Evolutionary conservation across 2,329 filamentous ascomycete species (phyloP).

Genomic region (Fusarium cyanostomum): DNA sequence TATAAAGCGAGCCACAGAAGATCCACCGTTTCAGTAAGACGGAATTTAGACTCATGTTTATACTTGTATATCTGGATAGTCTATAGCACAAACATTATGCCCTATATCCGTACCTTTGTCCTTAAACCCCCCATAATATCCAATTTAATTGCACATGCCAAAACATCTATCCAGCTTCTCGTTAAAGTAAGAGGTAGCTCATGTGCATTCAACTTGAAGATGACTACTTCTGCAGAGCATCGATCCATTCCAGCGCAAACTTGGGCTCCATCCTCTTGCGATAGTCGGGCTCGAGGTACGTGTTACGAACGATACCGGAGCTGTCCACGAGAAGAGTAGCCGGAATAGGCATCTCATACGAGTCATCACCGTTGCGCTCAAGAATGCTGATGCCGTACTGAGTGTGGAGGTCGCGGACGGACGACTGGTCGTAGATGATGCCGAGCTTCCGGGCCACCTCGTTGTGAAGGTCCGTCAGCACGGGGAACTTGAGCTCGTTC

Average conservation of each 20-base stretch:
- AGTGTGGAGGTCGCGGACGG: slow-evolving; percentile 38
- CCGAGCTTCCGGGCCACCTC: slow-evolving; percentile 49
- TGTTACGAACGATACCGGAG: slow-evolving; percentile 49
- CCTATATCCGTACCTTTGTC: background rate
- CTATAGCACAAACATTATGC: no score
- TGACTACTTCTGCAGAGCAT: slow-evolving; percentile 24
- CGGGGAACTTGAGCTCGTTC: slow-evolving; percentile 51
- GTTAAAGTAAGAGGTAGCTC: background rate
- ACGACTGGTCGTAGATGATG: slow-evolving; percentile 49
- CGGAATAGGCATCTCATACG: slow-evolving; percentile 51
- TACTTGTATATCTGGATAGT: no score
- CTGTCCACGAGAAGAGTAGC: slow-evolving; percentile 51
- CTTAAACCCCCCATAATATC: background rate
- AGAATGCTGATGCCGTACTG: slow-evolving; percentile 45
- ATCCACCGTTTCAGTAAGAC: no score
- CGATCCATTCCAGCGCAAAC: slow-evolving; percentile 48
- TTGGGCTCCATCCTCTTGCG: slow-evolving; percentile 50
- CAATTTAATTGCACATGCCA: no score
- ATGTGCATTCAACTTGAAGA: background rate
- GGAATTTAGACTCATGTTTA: no score
- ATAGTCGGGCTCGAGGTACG: slow-evolving; percentile 50
- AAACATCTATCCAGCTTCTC: no score
- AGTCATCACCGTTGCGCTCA: slow-evolving; percentile 50
- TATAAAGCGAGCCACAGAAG: no score
- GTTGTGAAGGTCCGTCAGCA: slow-evolving; percentile 53